Conservation (phyloP, 768 basidiomycete species). For the Crucibulum laeve region DNA sequence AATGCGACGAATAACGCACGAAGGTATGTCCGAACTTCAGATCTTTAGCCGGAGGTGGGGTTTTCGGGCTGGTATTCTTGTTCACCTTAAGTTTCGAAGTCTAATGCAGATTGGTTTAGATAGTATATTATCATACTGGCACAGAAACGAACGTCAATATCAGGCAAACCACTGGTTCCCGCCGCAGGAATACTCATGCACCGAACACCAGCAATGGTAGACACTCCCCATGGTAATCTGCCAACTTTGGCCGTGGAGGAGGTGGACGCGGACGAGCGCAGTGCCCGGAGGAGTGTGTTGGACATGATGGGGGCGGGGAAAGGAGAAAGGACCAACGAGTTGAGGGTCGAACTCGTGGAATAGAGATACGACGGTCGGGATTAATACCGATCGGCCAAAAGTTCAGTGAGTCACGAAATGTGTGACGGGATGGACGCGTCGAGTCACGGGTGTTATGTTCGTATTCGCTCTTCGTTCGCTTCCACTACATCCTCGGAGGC, state of each 20-base stretch:
- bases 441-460: no score
- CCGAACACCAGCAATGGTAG: constrained; percentile 1
- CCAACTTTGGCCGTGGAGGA: constrained; percentile 5
- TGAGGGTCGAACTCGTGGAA: no score
- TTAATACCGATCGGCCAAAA: no score
- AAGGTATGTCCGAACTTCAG: constrained; percentile 87
- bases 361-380: no score
- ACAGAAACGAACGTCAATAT: constrained; percentile 27
- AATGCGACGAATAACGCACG: constrained; percentile 37
- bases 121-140: neutral
- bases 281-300: constrained; percentile 10
- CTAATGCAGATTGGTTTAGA: constrained; percentile 25
- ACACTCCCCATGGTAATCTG: constrained; percentile 4
- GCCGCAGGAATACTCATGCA: constrained; percentile 9
- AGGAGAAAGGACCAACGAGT: no score
- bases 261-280: constrained; percentile 12
- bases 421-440: no score
- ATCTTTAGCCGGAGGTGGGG: constrained; percentile 57
- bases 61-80: constrained; percentile 47
- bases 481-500: no score
- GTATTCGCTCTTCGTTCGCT: no score
- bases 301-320: constrained; percentile 14
- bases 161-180: constrained; percentile 16
- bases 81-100: constrained; percentile 46
- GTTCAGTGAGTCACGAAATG: no score